phyloP scores from a whole-genome alignment of 2,329 filamentous ascomycete genomes.

The Phaeosphaeria sp. region DNA sequence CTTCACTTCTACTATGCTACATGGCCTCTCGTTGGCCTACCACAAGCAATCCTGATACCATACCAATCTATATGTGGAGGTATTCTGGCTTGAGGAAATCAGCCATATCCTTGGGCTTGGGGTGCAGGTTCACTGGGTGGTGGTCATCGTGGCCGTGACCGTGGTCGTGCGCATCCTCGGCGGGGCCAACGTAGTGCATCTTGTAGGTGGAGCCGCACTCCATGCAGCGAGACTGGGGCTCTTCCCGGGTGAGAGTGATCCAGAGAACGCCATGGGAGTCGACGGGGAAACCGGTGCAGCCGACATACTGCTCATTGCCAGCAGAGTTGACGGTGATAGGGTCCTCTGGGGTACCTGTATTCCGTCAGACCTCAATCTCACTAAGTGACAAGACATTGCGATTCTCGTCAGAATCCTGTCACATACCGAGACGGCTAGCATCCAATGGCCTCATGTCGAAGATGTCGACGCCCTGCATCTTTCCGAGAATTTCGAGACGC shows the following conservation, averaged over 20 bases:
- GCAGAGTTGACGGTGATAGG: constrained; percentile 87
- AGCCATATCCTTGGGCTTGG: constrained; percentile 88
- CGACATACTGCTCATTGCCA: constrained; percentile 94
- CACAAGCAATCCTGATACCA: constrained; percentile 12
- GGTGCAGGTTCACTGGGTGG: constrained; percentile 59
- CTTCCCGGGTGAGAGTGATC: constrained; percentile 86
- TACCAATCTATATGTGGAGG: constrained; percentile 64
- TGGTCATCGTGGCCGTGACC: constrained; percentile 67
- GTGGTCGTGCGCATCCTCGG: constrained; percentile 72
- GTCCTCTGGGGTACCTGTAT: constrained; percentile 80
- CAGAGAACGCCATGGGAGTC: constrained; percentile 92
- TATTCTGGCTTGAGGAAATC: constrained; percentile 97
- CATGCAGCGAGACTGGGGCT: constrained; percentile 91
- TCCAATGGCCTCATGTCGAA: constrained; percentile 99
- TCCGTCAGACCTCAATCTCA: constrained; percentile 20
- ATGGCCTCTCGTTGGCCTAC: constrained; percentile 24
- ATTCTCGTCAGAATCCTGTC: background rate
- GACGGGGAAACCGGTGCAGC: constrained; percentile 92
- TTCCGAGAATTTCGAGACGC: constrained; percentile 97
- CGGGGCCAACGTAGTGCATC: constrained; percentile 93
- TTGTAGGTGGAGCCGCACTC: constrained; percentile 97
- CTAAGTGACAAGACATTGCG: background rate
- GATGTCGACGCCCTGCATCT: constrained; percentile 97
- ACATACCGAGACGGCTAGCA: constrained; percentile 80
- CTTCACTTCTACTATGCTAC: constrained; percentile 44